Evolutionary conservation across 139 green algal genomes (phyloP), one percentile per base, ranked within the genome.

Genomic region (Mesotaenium endlicherianum): DNA sequence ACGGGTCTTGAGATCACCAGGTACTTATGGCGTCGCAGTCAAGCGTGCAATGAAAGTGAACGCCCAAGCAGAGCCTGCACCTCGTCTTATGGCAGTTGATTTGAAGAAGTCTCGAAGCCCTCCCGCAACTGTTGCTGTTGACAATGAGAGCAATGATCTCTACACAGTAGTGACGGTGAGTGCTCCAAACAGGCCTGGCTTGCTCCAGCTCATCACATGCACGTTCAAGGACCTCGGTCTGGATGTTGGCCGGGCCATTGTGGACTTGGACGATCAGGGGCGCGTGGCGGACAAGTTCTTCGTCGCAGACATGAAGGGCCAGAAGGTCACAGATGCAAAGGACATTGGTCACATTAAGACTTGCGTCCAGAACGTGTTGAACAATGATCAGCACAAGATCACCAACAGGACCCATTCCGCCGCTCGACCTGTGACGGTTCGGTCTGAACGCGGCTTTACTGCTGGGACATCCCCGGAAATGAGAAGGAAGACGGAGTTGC

Each of bases 281-380:
- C 79, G 68, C 20, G 84, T 94, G 41, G 44, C 86, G 16, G 94
- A 98, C 90, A 91, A 71, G 17, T 98, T 98, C 83, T 97, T 91
- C 77, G 92, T 98, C 30, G 75, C 86, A 5, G 83, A 89, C 1
- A 39, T 44, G 2, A 71, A 76, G 3, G 92, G 91, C 30, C 83
- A 49, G 38, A 96, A 97, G 84, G 79, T 97, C 43, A 89, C 67
- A 6, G 81, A 92, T 2, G 67, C 50, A 1, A 47, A 87, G 38
- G 87, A 92, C 42, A 50, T 92, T 8, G 50, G 72, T 1, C 91
- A 91, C 36, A 77, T 96, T 40, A 89, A 87, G 39, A 59, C 44
- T 6, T 90, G 82, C 38, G 81, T 96, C 2, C 76, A 92, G 57
- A 85, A 74, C 31, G 57, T 93, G 20, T 31, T 90, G n/a, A 70